Evolutionary conservation across 805 yeast species (phyloP).

Genomic region (Cyberlindnera amylophila): DNA sequence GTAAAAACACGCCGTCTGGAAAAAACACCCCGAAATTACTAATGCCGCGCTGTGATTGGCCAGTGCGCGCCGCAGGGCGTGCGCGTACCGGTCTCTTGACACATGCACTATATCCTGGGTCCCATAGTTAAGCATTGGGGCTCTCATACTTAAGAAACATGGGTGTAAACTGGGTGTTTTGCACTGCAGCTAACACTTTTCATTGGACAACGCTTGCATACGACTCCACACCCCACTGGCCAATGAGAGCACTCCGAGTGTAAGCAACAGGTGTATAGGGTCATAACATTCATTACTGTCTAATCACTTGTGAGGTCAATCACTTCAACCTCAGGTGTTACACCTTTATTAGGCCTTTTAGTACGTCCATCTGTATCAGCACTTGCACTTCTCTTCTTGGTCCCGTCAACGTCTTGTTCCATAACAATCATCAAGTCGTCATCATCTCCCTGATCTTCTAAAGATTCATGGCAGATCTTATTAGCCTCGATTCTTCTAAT

Average conservation of each 20-base stretch:
- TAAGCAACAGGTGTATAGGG: constrained; percentile 1
- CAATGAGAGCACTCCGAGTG: constrained; percentile 7
- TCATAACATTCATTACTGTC: neutral
- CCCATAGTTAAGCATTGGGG: constrained; percentile 12
- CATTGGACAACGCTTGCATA: constrained; percentile 10
- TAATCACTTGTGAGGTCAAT: constrained; percentile 11
- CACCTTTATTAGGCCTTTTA: neutral
- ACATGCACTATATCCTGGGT: neutral
- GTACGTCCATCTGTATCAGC: neutral
- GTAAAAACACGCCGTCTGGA: too few relatives aligned
- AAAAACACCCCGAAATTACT: constrained; percentile 15
- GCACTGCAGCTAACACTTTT: constrained; percentile 7
- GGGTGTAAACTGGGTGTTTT: constrained; percentile 18
- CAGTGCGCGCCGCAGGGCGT: neutral
- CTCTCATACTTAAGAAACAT: constrained; percentile 8
- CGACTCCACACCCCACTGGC: constrained; percentile 6
- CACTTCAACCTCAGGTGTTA: constrained; percentile 4
- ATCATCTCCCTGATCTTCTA: constrained; percentile 16
- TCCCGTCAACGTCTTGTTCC: constrained; percentile 40
- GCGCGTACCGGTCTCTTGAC: constrained; percentile 1
- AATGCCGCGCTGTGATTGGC: constrained; percentile 7
- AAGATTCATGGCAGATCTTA: constrained; percentile 39
- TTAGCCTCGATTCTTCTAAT: constrained; percentile 53
- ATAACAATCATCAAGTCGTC: constrained; percentile 40
- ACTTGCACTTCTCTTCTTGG: constrained; percentile 17